Evolutionary conservation across 2,329 filamentous ascomycete genomes (phyloP), one percentile per base, ranked within the genome.

Genomic region (Sordariomycetes sp.): DNA sequence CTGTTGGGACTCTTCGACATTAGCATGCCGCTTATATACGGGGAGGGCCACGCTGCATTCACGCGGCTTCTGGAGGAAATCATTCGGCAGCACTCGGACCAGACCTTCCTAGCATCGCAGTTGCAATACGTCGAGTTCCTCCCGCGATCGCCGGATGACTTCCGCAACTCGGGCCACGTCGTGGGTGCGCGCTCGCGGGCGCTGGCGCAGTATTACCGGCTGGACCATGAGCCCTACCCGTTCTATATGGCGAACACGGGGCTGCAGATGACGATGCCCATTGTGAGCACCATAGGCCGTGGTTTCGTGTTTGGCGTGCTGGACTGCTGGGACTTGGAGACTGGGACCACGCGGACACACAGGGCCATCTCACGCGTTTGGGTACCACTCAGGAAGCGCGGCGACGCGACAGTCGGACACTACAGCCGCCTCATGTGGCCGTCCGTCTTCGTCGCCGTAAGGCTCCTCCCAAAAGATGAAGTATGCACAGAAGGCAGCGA

Each of bases 91-190:
- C 64, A 68, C 0, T 63, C 68, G 10, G 71, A 73, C 58, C 67
- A 72, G 34, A 69, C 68, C 5, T 61, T 74, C 1, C 69, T 74
- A 14, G 66, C 65, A 8, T 70, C n/a, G n/a, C n/a, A n/a, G n/a
- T n/a, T n/a, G n/a, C n/a, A n/a, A n/a, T n/a, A n/a, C n/a, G n/a
- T n/a, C n/a, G n/a, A n/a, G n/a, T n/a, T n/a, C n/a, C n/a, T n/a
- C n/a, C n/a, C n/a, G n/a, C n/a, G n/a, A n/a, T n/a, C n/a, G n/a
- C n/a, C n/a, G n/a, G n/a, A n/a, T n/a, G n/a, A n/a, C n/a, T n/a
- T 37, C 35, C 14, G 35, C 35, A 14, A 37, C 35, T 37, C 35
- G 7, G 35, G 14, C 7, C 35, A 14, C 35, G 35, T 14, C 35
- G 35, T 37, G 35, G 7, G 7, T 8, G 35, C 7, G 7, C 14